Conservation (phyloP, 2,329 filamentous ascomycete species). For the Fusarium sp. region DNA sequence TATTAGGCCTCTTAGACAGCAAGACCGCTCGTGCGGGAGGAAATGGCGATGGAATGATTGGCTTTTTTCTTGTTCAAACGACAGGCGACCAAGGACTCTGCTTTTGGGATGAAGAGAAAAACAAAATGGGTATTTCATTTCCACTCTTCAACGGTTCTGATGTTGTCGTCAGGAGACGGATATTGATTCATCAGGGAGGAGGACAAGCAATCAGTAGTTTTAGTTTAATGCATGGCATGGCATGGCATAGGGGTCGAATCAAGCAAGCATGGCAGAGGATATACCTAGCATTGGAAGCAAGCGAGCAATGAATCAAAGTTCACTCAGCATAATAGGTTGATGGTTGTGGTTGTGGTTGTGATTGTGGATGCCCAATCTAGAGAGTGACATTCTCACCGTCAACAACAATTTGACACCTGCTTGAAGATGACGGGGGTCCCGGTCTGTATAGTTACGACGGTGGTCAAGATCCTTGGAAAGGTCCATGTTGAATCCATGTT, state of each 20-base stretch:
- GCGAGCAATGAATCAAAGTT: conserved; percentile 9
- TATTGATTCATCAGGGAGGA: not conserved
- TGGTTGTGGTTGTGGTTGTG: not conserved
- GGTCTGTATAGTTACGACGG: not conserved
- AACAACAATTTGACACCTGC: not conserved
- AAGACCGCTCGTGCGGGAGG: conserved; percentile 45
- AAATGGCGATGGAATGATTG: conserved; percentile 27
- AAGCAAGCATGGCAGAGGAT: not conserved
- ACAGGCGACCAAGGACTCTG: not conserved
- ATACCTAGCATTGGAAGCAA: conserved; percentile 24
- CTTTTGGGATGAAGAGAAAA: conserved; percentile 16
- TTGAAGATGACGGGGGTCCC: not conserved
- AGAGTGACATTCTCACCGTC: not conserved
- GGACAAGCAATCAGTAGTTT: not conserved
- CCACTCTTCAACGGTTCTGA: conserved; percentile 12
- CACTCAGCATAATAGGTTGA: not conserved
- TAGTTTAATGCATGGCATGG: conserved; percentile 8
- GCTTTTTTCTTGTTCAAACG: conserved; percentile 10
- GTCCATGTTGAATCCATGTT: not conserved
- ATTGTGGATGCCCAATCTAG: not conserved
- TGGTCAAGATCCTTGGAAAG: not conserved
- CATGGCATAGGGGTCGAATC: not conserved
- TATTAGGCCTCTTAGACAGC: conserved; percentile 44
- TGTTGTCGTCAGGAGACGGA: not conserved
- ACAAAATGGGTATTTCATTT: conserved; percentile 26